These are phyloP conservation scores for Pterothamnion heteromorphum DNA, from an alignment of 31 red algal species.

Conservation along the genomic window DNA sequence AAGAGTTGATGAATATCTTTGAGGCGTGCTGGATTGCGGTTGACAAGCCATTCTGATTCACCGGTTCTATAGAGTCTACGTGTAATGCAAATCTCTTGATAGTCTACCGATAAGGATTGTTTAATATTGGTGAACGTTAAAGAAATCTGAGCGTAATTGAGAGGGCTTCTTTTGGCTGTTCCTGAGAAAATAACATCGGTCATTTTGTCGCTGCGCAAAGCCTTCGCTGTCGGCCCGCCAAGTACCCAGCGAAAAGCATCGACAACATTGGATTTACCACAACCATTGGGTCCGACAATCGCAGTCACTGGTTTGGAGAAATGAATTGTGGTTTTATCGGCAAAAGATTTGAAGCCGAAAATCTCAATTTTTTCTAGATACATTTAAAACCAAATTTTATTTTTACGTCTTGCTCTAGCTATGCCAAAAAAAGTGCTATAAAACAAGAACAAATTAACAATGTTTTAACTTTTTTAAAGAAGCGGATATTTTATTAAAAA, in stretches of 20 bases:
- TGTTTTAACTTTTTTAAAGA: no score
- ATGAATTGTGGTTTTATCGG: no score
- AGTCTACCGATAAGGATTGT: not conserved
- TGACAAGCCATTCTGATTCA: not conserved
- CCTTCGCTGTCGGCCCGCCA: conserved; percentile 64
- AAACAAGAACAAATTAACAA: no score
- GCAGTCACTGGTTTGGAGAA: conserved; percentile 42
- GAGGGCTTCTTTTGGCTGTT: not conserved
- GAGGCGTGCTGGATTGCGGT: not conserved
- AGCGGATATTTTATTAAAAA: no score
- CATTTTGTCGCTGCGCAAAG: conserved; percentile 45
- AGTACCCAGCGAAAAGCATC: conserved; percentile 96
- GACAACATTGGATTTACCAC: conserved; percentile 95
- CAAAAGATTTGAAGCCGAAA: no score
- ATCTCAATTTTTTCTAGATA: no score
- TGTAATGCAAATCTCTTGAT: not conserved
- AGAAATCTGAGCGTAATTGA: not conserved
- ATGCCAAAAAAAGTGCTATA: no score
- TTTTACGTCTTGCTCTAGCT: no score
- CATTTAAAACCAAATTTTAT: no score
- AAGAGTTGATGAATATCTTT: conserved; percentile 27
- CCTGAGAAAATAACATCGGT: conserved; percentile 55
- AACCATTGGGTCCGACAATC: conserved; percentile 92
- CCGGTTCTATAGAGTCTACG: conserved; percentile 24
- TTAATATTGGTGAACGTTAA: conserved; percentile 34